Percentiles rank a stretch among this genome's conserved stretches.
These are phyloP conservation scores for Cornus kousa DNA, from an alignment of 148 eudicot genomes.

Conservation along the genomic window DNA sequence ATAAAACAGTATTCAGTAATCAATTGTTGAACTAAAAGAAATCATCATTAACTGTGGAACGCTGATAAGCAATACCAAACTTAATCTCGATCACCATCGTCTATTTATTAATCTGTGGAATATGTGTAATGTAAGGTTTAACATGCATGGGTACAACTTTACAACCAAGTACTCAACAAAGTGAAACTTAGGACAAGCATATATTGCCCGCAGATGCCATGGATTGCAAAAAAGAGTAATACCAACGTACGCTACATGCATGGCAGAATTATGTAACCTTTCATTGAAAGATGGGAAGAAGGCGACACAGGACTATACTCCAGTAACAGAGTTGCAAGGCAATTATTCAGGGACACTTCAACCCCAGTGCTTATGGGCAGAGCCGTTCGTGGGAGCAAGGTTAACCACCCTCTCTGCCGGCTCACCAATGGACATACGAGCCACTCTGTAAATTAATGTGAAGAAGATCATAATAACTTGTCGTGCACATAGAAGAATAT, in stretches of 20 bases:
- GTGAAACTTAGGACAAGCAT: neutral
- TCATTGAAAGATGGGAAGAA: no score
- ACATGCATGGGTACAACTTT: neutral
- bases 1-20: neutral
- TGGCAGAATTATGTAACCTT: neutral
- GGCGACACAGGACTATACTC: neutral
- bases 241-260: neutral
- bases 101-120: neutral
- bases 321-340: neutral
- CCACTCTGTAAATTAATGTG: neutral
- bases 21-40: no score
- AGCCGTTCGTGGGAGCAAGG: neutral
- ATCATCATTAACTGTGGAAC: neutral
- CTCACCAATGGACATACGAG: neutral
- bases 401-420: neutral
- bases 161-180: no score
- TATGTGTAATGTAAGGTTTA: neutral
- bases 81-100: neutral
- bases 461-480: neutral
- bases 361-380: neutral
- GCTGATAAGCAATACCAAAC: neutral
- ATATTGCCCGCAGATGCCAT: neutral
- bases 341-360: neutral
- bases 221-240: neutral
- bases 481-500: neutral